Evolutionary conservation across 2,329 filamentous ascomycete species (phyloP).

Genomic region (Aspergillus fructus): DNA sequence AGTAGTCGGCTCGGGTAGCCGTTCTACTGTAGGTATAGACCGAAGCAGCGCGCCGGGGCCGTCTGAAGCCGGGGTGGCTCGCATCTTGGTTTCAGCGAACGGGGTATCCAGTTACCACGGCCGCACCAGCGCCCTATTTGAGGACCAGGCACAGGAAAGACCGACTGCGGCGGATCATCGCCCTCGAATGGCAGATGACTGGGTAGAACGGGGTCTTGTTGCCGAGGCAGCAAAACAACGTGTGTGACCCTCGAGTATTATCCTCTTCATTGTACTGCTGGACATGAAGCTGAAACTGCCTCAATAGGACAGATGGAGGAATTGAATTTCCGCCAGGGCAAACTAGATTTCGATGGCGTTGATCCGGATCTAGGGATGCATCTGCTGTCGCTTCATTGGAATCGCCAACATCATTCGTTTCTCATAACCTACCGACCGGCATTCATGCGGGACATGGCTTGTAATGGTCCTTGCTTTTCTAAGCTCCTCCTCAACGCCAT

Average conservation of each 20-base stretch:
- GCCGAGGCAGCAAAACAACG: background rate
- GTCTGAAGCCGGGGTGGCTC: conserved; percentile 10
- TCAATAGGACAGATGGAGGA: conserved; percentile 49
- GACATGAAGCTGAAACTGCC: background rate
- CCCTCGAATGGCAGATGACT: background rate
- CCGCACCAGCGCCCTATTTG: background rate
- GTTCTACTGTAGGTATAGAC: background rate
- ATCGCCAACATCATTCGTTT: conserved; percentile 52
- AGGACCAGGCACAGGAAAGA: background rate
- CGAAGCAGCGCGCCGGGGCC: conserved; percentile 16
- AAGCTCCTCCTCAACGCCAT: conserved; percentile 55
- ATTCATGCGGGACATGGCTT: conserved; percentile 16
- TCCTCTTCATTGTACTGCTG: background rate
- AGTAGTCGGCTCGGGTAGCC: background rate
- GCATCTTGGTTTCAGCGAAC: conserved; percentile 26
- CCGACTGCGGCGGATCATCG: background rate
- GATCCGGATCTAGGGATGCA: conserved; percentile 54
- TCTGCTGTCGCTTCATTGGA: conserved; percentile 54
- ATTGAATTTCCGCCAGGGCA: conserved; percentile 45
- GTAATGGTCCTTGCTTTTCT: conserved; percentile 51
- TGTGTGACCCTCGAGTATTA: background rate
- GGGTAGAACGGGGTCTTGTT: background rate
- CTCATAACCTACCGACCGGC: conserved; percentile 34
- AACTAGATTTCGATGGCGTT: conserved; percentile 54
- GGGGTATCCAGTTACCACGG: conserved; percentile 18